Evolutionary conservation across 441 rosid species (phyloP), one percentile per base, ranked within the genome.

Genomic region (Arabidopsis hybrid): DNA sequence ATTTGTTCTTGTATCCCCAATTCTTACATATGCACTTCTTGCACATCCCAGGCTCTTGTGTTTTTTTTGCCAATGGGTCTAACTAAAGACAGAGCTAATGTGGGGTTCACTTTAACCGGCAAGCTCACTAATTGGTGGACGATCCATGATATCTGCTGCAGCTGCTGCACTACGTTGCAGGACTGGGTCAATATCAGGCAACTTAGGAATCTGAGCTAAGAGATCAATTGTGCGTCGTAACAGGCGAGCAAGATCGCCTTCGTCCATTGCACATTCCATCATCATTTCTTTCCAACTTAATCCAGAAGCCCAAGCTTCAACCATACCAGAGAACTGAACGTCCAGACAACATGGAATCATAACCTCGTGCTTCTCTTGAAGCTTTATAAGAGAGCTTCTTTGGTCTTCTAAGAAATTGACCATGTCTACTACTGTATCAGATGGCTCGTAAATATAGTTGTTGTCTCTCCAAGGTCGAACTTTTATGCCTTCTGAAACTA

Each of bases 261-360:
- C 97, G 60, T 95, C 99, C 95, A 95, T 87, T 4, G 97, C 97
- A 53, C 96, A 89, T 57, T 95, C 99, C 97, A 91, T 88, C 93
- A 85, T 92, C 73, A 93, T 80, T 78, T 95, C 99, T 82, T 83
- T 87, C 99, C 99, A 92, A 39, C 90, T 91, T 77, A 95, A 79
- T 59, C 97, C 99, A 3, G 96, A 87, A 29, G 97, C 97, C 99
- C 99, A 95, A 13, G 97, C 97, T 80, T 91, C 99, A 7, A 95
- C 96, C 99, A 92, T 89, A 69, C 99, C 99, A 17, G 92, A 79
- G 80, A 92, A 92, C 65, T 95, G 97, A 86, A 81, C 78, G 46
- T 91, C 98, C 83, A 93, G 67, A 75, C 85, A 85, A 69, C 93
- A 91, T 1, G 95, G 71, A 60, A 86, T 85, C 76, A 77, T 81